Percentiles rank a stretch among this genome's conserved stretches.
phyloP scores from a whole-genome alignment of 805 yeast genomes.

The Saccharomycopsis lassenensis region DNA sequence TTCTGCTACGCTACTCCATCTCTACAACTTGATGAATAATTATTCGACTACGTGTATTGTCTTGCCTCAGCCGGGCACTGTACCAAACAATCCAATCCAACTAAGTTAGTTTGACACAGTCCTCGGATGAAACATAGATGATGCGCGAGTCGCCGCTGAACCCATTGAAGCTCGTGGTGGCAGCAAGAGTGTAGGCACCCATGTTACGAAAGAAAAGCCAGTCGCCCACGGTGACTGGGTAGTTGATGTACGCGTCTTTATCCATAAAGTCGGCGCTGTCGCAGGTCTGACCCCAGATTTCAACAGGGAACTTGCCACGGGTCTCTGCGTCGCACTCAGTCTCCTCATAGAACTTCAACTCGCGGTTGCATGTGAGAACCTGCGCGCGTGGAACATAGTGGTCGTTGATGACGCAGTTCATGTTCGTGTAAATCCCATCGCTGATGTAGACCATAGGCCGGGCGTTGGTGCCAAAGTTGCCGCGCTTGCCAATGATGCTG shows the following conservation, averaged over 20 bases:
- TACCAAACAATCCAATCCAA: constrained; percentile 6
- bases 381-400: constrained; percentile 72
- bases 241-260: constrained; percentile 38
- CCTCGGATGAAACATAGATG: constrained; percentile 46
- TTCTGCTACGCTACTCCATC: background rate
- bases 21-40: background rate
- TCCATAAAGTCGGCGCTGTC: constrained; percentile 88
- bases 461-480: constrained; percentile 21
- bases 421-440: constrained; percentile 92
- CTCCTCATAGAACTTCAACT: constrained; percentile 28
- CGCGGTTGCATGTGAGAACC: constrained; percentile 46
- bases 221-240: constrained; percentile 70
- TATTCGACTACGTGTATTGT: background rate
- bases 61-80: background rate
- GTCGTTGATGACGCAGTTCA: constrained; percentile 89
- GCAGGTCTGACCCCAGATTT: constrained; percentile 98
- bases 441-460: constrained; percentile 74
- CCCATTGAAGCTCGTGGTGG: constrained; percentile 90
- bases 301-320: constrained; percentile 31
- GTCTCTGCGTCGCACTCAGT: constrained; percentile 12
- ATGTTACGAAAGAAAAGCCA: constrained; percentile 78
- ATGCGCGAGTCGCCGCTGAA: constrained; percentile 54
- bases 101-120: constrained; percentile 6
- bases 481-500: constrained; percentile 78
- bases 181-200: constrained; percentile 91